phyloP scores from a whole-genome alignment of 2,329 filamentous ascomycete species.

The Fusarium sp. region DNA sequence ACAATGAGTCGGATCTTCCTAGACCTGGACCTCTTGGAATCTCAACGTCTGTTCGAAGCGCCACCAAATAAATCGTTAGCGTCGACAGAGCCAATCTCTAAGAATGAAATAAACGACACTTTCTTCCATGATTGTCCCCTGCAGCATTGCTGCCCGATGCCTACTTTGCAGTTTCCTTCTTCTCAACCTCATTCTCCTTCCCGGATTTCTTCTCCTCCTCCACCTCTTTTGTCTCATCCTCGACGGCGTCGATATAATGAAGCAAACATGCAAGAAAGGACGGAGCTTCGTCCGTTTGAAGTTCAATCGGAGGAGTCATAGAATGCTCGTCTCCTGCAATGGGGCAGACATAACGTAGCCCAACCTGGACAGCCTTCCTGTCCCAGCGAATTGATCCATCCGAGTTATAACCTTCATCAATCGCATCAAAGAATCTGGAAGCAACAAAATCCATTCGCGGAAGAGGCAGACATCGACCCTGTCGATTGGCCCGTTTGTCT shows the following conservation, averaged over 20 bases:
- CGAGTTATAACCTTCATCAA: constrained; percentile 27
- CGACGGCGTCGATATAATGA: constrained; percentile 13
- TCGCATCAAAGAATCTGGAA: constrained; percentile 3
- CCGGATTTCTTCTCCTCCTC: background rate
- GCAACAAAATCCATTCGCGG: constrained; percentile 46
- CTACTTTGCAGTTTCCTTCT: constrained; percentile 16
- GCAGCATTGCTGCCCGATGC: background rate
- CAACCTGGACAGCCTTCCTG: constrained; percentile 42
- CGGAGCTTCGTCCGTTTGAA: constrained; percentile 19
- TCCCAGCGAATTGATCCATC: constrained; percentile 45
- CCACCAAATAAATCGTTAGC: background rate
- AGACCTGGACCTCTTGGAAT: constrained; percentile 4
- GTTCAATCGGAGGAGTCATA: constrained; percentile 5
- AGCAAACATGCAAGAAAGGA: constrained; percentile 15
- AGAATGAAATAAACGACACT: constrained; percentile 5
- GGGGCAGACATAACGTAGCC: constrained; percentile 38
- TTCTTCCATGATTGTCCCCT: background rate
- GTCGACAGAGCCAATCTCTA: constrained; percentile 21
- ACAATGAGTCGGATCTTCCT: constrained; percentile 13
- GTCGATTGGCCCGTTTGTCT: constrained; percentile 43
- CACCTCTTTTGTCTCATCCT: background rate
- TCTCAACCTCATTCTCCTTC: constrained; percentile 5
- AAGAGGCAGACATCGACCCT: constrained; percentile 49
- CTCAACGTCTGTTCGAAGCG: constrained; percentile 13
- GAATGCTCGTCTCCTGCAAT: constrained; percentile 13